Evolutionary conservation across 1,139 yeast species (phyloP).

Genomic region (Eremothecium cymbalariae): DNA sequence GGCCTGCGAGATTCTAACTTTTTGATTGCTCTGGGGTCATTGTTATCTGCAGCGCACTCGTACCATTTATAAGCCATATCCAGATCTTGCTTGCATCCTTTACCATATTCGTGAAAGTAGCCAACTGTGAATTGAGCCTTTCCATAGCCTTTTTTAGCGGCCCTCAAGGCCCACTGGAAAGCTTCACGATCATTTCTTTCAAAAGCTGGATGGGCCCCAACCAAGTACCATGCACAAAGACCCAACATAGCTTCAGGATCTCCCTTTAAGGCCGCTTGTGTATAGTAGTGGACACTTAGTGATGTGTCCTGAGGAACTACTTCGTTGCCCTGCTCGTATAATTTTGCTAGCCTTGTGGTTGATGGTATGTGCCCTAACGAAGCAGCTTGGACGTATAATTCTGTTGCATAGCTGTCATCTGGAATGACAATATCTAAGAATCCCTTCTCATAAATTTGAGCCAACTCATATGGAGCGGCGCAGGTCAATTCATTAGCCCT

Average conservation of each 20-base stretch:
- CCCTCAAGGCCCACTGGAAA: conserved; percentile 86
- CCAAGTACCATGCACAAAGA: conserved; percentile 92
- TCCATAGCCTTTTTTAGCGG: conserved; percentile 65
- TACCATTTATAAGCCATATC: conserved; percentile 68
- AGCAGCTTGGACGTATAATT: conserved; percentile 81
- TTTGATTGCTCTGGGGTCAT: conserved; percentile 56
- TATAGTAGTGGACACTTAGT: conserved; percentile 83
- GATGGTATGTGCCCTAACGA: conserved; percentile 80
- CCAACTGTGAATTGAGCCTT: conserved; percentile 88
- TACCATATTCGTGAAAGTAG: conserved; percentile 77
- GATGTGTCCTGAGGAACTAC: conserved; percentile 76
- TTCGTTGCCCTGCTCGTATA: conserved; percentile 74
- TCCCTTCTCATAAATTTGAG: conserved; percentile 75
- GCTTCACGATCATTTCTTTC: conserved; percentile 79
- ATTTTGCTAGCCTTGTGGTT: conserved; percentile 69
- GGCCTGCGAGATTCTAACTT: conserved; percentile 19
- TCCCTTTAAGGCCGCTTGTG: conserved; percentile 83
- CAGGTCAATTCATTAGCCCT: conserved; percentile 78
- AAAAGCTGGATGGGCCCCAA: conserved; percentile 78
- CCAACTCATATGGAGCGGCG: conserved; percentile 91
- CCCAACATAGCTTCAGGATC: conserved; percentile 88
- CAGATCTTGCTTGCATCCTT: conserved; percentile 63
- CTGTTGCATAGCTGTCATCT: conserved; percentile 78
- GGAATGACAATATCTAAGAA: conserved; percentile 79
- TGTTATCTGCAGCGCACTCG: conserved; percentile 61